Conservation (phyloP, 1,284 basidiomycete genomes). For the Rhodotorula sp. region DNA sequence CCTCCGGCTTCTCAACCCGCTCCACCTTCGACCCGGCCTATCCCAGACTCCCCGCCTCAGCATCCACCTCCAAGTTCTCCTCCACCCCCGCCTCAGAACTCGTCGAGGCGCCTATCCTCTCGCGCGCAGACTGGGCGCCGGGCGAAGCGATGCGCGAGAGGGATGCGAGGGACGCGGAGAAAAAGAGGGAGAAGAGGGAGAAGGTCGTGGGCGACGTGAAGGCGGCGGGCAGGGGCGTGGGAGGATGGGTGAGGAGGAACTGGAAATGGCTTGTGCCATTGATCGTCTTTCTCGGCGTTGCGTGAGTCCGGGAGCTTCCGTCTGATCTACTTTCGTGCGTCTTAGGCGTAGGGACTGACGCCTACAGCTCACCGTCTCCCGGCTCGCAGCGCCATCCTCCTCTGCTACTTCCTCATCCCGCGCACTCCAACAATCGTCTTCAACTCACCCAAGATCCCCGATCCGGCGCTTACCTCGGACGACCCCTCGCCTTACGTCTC, state of each 20-base stretch:
- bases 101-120: slow-evolving; percentile 11
- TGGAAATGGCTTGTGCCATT: slow-evolving; percentile 24
- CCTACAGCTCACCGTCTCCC: no score
- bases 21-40: not conserved
- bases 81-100: not conserved
- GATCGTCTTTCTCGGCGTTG: slow-evolving; percentile 8
- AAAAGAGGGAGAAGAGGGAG: slow-evolving; percentile 8
- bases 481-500: slow-evolving; percentile 22
- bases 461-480: slow-evolving; percentile 10
- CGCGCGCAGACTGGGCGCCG: slow-evolving; percentile 8
- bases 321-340: not conserved
- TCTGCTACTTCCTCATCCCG: slow-evolving; percentile 27
- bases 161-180: slow-evolving; percentile 5
- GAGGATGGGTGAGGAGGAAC: not conserved
- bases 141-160: slow-evolving; percentile 27
- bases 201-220: not conserved
- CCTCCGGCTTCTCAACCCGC: not conserved
- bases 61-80: not conserved
- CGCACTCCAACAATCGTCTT: slow-evolving; percentile 27
- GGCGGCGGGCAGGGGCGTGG: not conserved
- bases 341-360: not conserved
- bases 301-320: slow-evolving; percentile 3
- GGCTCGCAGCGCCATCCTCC: slow-evolving; percentile 13
- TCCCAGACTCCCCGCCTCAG: not conserved
- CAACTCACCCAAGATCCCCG: slow-evolving; percentile 17